These are phyloP conservation scores for Diaporthe humulicola DNA, from an alignment of 2,329 filamentous ascomycete species.

Conservation along the genomic window DNA sequence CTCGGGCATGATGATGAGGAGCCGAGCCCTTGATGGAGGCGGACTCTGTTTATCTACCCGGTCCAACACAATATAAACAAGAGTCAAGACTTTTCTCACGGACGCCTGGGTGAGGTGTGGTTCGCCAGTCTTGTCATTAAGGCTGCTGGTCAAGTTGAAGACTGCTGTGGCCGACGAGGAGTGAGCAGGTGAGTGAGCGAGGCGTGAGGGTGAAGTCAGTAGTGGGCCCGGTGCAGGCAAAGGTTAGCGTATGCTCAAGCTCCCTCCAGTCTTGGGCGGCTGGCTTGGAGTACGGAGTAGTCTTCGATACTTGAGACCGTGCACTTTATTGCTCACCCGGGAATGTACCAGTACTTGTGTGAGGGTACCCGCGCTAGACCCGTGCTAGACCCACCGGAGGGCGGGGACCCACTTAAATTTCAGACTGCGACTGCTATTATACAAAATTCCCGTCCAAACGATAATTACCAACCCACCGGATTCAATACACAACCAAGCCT, in stretches of 20 bases:
- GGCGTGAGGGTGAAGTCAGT: not conserved
- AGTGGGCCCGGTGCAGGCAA: not conserved
- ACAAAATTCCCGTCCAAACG: not conserved
- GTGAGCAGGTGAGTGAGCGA: not conserved
- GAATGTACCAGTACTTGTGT: not conserved
- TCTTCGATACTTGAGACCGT: not conserved
- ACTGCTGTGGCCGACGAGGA: not conserved
- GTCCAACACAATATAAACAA: not conserved
- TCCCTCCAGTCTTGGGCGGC: not conserved
- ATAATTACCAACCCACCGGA: not conserved
- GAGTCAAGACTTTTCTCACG: not conserved
- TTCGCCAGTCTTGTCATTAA: not conserved
- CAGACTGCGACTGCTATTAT: not conserved
- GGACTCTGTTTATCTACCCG: not conserved
- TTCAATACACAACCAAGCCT: not conserved
- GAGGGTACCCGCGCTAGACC: not conserved
- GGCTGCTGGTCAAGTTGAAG: not conserved
- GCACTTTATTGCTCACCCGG: not conserved
- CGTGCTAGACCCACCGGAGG: not conserved
- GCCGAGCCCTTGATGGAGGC: not conserved
- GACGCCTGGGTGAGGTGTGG: not conserved
- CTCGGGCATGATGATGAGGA: conserved; percentile 44
- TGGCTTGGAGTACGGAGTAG: not conserved
- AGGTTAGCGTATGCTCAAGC: not conserved
- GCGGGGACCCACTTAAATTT: conserved; percentile 20